Evolutionary conservation across 2,329 filamentous ascomycete genomes (phyloP).

Genomic region (Lojkania enalia): DNA sequence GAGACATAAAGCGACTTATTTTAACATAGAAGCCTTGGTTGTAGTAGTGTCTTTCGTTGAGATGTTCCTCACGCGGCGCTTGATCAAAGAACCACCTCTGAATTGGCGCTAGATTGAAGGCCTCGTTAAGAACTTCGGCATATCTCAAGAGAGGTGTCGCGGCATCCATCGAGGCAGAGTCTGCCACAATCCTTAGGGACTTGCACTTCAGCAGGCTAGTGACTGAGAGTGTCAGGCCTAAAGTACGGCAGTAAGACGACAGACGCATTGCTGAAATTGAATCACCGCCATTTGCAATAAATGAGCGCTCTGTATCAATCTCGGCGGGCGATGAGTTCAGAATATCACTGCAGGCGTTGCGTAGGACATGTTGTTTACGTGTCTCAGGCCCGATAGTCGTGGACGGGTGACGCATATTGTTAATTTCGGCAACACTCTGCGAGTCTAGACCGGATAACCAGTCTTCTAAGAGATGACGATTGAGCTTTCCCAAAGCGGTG

Average conservation of each 20-base stretch:
- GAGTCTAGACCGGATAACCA: slow-evolving; percentile 1
- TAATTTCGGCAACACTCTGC: neutral
- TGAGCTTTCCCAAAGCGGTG: slow-evolving; percentile 7
- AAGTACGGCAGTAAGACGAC: slow-evolving; percentile 42
- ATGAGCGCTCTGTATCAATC: slow-evolving; percentile 4
- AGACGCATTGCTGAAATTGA: slow-evolving; percentile 52
- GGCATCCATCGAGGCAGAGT: slow-evolving; percentile 1
- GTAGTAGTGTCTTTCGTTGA: neutral
- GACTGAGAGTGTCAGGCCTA: slow-evolving; percentile 46
- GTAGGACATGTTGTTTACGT: neutral
- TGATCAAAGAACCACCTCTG: slow-evolving; percentile 8
- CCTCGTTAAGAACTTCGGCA: neutral
- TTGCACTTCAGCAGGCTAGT: slow-evolving; percentile 17
- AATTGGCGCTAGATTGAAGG: slow-evolving; percentile 9
- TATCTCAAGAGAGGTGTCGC: slow-evolving; percentile 1
- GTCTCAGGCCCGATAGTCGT: neutral
- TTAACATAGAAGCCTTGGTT: neutral
- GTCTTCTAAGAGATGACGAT: slow-evolving; percentile 3
- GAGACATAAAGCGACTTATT: neutral
- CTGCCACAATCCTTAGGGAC: slow-evolving; percentile 6
- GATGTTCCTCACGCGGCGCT: neutral
- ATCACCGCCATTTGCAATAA: slow-evolving; percentile 45
- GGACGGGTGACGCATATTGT: slow-evolving; percentile 1
- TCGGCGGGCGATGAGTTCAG: slow-evolving; percentile 7
- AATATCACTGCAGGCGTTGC: slow-evolving; percentile 1